Percentiles rank a stretch among this genome's conserved stretches.
These are phyloP conservation scores for Trichomonascus vanleenenianus DNA, from an alignment of 805 yeast species.

Conservation along the genomic window DNA sequence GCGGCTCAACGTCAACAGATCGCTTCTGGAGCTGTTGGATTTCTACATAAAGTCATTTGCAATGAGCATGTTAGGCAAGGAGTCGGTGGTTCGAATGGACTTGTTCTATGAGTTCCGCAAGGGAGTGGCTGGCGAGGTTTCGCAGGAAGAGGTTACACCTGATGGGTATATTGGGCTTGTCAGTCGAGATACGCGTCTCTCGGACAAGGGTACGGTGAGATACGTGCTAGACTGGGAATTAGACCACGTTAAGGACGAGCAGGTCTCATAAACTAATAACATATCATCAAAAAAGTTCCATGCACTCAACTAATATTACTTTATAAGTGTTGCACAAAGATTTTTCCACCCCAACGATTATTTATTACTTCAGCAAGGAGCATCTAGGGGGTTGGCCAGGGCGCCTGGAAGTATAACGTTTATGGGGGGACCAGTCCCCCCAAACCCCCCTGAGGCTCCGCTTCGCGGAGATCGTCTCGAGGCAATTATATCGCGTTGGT, in stretches of 20 bases:
- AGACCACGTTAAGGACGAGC: slow-evolving; percentile 17
- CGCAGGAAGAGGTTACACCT: slow-evolving; percentile 24
- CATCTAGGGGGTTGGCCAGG: too few species aligned
- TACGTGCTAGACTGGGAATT: slow-evolving; percentile 24
- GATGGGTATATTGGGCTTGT: slow-evolving; percentile 4
- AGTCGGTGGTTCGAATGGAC: slow-evolving; percentile 11
- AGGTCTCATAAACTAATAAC: slow-evolving; percentile 9
- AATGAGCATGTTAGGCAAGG: slow-evolving; percentile 38
- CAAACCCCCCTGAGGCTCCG: too few species aligned
- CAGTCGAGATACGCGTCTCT: slow-evolving; percentile 26
- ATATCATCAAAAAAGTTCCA: too few species aligned
- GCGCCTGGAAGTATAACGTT: too few species aligned
- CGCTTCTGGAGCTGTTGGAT: slow-evolving; percentile 50
- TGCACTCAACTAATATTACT: too few species aligned
- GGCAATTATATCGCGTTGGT: too few species aligned
- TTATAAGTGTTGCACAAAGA: too few species aligned
- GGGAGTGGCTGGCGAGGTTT: slow-evolving; percentile 16
- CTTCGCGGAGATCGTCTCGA: not conserved
- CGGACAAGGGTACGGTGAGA: slow-evolving; percentile 27
- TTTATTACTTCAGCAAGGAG: too few species aligned
- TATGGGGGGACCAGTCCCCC: not conserved
- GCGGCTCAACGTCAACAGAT: slow-evolving; percentile 34
- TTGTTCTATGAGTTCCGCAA: slow-evolving; percentile 37
- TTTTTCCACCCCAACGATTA: too few species aligned
- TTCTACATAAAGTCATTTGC: slow-evolving; percentile 53